Percentiles rank a stretch among this genome's conserved stretches.
phyloP scores from a whole-genome alignment of 768 basidiomycete genomes.

The Hericium coralloides region DNA sequence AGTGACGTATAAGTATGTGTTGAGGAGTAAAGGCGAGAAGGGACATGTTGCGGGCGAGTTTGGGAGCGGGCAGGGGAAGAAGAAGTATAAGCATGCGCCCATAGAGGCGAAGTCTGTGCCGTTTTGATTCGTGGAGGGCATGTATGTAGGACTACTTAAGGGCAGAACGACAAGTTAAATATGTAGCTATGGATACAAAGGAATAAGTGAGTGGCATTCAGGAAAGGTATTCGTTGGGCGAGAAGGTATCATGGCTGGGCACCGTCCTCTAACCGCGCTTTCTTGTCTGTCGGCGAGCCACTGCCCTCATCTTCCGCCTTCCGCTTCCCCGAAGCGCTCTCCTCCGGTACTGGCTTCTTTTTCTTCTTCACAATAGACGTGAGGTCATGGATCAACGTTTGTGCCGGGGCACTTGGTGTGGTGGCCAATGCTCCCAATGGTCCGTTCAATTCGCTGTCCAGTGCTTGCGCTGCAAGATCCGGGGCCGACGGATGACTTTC shows the following conservation, averaged over 20 bases:
- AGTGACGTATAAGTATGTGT: constrained; percentile 93
- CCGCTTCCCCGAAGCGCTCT: constrained; percentile 40
- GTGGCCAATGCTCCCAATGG: constrained; percentile 19
- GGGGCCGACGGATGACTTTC: constrained; percentile 52
- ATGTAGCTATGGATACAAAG: background rate
- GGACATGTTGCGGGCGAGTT: constrained; percentile 90
- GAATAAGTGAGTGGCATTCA: background rate
- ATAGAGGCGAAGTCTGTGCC: constrained; percentile 38
- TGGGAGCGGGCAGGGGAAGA: constrained; percentile 60
- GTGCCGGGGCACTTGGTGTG: constrained; percentile 21
- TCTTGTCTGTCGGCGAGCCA: constrained; percentile 48
- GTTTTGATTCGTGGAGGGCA: constrained; percentile 26
- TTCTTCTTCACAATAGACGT: constrained; percentile 85
- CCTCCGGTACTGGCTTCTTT: constrained; percentile 42
- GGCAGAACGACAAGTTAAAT: background rate
- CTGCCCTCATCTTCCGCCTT: constrained; percentile 59
- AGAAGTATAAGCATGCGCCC: constrained; percentile 57
- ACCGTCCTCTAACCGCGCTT: constrained; percentile 45
- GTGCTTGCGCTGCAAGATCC: constrained; percentile 57
- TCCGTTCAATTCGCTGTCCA: constrained; percentile 61
- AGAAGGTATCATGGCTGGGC: constrained; percentile 11
- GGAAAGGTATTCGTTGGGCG: background rate
- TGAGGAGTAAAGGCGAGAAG: constrained; percentile 60
- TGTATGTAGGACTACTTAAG: background rate
- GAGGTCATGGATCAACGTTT: constrained; percentile 63